Evolutionary conservation across 371 early-diverging fungal genomes (phyloP).

Genomic region (Gilbertella persicaria): DNA sequence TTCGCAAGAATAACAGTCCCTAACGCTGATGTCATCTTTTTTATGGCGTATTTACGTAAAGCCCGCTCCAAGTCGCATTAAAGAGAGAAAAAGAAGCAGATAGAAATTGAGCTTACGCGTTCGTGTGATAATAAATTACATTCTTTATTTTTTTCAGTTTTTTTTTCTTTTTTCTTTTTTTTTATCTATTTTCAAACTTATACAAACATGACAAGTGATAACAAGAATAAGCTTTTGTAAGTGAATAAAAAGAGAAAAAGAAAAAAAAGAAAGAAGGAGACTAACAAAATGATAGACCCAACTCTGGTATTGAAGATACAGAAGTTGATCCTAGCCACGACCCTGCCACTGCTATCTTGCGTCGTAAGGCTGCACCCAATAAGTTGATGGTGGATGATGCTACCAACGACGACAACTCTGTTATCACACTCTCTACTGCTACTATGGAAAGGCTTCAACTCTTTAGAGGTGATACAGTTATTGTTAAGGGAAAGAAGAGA

Average conservation of each 20-base stretch:
- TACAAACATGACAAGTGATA: conserved; percentile 24
- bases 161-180: conserved; percentile 10
- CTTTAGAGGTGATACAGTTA: conserved; percentile 94
- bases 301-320: conserved; percentile 44
- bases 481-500: conserved; percentile 98
- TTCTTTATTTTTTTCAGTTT: neutral
- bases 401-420: conserved; percentile 96
- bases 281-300: conserved; percentile 31
- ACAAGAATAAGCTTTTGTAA: conserved; percentile 30
- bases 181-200: neutral
- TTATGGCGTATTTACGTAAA: too few species aligned
- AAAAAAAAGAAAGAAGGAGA: neutral
- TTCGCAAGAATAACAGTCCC: too few species aligned
- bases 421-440: conserved; percentile 84
- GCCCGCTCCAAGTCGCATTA: too few species aligned
- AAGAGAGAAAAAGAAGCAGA: neutral
- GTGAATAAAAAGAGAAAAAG: neutral
- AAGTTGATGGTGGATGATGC: conserved; percentile 98
- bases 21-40: too few species aligned
- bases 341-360: conserved; percentile 92
- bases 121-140: neutral
- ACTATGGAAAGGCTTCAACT: conserved; percentile 93
- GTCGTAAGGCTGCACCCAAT: conserved; percentile 94
- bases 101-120: conserved; percentile 9
- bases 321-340: conserved; percentile 71